Base-by-base conservation (phyloP, 1,139 yeast genomes). In the Pichia sp. region DNA sequence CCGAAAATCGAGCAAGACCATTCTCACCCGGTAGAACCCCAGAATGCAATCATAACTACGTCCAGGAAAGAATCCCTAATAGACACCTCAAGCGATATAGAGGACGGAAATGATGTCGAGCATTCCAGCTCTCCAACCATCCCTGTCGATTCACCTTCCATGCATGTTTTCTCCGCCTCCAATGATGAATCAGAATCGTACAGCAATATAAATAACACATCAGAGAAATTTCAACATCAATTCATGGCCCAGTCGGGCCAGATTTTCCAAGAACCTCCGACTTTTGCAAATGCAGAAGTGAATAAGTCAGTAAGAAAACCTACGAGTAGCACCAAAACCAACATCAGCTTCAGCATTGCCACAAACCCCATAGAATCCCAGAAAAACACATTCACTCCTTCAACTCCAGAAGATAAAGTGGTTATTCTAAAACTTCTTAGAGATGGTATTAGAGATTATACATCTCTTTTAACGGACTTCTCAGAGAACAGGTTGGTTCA, bases 361-460 rank as follows among this genome's bases (percentile, higher is more conserved):
- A 38, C 46, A 10, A 45, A 45, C n/a, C 10, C 33, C 9, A 34
- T 33, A 8, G 17, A 33, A 6, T 8, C 24, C 12, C 12, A 33
- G 4, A 20, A 10, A n/a, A 33, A 34, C 6, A 36, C 31, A 16
- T 27, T 36, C 14, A 27, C 27, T 24, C 36, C 44, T 1, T 12
- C 24, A 20, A 36, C 30, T 17, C 10, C 16, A 29, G 3, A 10
- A 10, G 46, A 48, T n/a, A 41, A 48, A 41, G 44, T 24, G 5
- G 38, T 45, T n/a, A 42, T 50, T 12, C 16, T 52, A 2, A 50
- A 55, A 14, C 17, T 61, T 6, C 45, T 67, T 4, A 57, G 55
- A 40, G 60, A 60, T 31, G 68, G 68, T 2, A 52, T 67, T 3
- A 51, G 51, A 42, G 55, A 59, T n/a, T 67, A 67, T 53, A 61